Evolutionary conservation across 2,329 filamentous ascomycete species (phyloP), one percentile per base, ranked within the genome.

Genomic region (Colletotrichum nymphaeae): DNA sequence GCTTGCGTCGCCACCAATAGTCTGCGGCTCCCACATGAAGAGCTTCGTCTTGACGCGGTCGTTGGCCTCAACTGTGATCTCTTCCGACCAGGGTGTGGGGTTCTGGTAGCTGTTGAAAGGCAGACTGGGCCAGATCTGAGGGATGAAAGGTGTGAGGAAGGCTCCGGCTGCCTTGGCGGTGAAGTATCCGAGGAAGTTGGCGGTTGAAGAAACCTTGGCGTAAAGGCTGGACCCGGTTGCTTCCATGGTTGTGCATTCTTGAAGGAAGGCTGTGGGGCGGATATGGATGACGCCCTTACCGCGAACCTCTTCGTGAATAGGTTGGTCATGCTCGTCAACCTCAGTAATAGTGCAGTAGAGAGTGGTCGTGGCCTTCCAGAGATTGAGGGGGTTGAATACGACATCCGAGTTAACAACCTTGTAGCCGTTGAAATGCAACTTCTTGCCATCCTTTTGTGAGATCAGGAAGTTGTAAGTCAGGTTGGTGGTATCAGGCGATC

Each of bases 281-380:
- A 92, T 89, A 72, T 86, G 83, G 81, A 92, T 87, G 42, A 90
- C 89, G 60, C 90, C 90, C 77, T 87, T 86, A 60, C 88, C 90
- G n/a, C 90, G 78, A 3, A 90, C 81, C 3, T 79, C 78, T n/a
- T 84, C 83, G 49, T 83, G 76, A 28, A 80, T 76, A 30, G 78
- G 76, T 4, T 79, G 73, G 5, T 77, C 75, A 22, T 78, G 68
- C 16, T 77, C 42, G 4, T 75, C 42, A 3, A 76, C 67, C 69
- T 87, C 81, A 14, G 88, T 89, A 69, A 93, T 86, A 1, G 87
- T 90, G 63, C 91, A 89, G 74, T 91, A 92, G 0, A 93, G 84
- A 0, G 90, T 92, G 11, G 87, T 91, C 0, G 90, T 91, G 3
- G 90, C 88, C 59, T 83, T 84, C 91, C 90, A 93, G 70, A 93